Evolutionary conservation across 805 yeast genomes (phyloP).

Genomic region (Pichia sporocuriosa): DNA sequence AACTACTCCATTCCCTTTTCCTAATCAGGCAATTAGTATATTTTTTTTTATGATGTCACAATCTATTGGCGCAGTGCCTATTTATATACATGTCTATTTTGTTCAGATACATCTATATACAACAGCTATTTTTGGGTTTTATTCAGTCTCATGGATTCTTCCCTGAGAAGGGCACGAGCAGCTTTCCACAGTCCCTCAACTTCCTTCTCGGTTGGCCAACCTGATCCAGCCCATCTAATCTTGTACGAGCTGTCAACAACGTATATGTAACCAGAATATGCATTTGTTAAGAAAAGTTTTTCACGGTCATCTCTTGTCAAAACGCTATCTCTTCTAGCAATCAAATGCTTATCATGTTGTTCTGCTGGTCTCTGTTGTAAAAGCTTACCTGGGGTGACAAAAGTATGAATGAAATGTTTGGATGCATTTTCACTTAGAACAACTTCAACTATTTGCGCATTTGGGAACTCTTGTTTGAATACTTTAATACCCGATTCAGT

Average conservation of each 20-base stretch:
- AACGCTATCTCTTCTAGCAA: conserved; percentile 50
- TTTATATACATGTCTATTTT: conserved; percentile 3
- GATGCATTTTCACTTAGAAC: conserved; percentile 67
- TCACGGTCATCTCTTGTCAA: conserved; percentile 53
- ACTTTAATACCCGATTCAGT: conserved; percentile 34
- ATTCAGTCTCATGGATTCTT: conserved; percentile 20
- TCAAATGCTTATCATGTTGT: conserved; percentile 48
- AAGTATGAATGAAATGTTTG: conserved; percentile 57
- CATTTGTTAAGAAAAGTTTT: conserved; percentile 58
- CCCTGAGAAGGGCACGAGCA: conserved; percentile 52
- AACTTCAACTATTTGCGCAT: conserved; percentile 68
- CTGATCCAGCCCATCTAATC: conserved; percentile 90
- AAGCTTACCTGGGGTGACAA: conserved; percentile 39
- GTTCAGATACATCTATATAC: not conserved
- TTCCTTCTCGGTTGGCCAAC: conserved; percentile 68
- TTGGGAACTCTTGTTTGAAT: conserved; percentile 39
- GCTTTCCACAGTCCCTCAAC: conserved; percentile 56
- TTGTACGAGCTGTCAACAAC: conserved; percentile 66
- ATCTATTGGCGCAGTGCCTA: no score
- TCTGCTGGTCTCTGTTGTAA: conserved; percentile 20
- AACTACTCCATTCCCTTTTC: no score
- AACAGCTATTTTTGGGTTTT: not conserved
- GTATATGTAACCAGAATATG: conserved; percentile 77
- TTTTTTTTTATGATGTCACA: no score
- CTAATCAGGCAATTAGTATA: no score